Conservation (phyloP, 352 stramenopile species). For the Aphanomyces euteiches region DNA sequence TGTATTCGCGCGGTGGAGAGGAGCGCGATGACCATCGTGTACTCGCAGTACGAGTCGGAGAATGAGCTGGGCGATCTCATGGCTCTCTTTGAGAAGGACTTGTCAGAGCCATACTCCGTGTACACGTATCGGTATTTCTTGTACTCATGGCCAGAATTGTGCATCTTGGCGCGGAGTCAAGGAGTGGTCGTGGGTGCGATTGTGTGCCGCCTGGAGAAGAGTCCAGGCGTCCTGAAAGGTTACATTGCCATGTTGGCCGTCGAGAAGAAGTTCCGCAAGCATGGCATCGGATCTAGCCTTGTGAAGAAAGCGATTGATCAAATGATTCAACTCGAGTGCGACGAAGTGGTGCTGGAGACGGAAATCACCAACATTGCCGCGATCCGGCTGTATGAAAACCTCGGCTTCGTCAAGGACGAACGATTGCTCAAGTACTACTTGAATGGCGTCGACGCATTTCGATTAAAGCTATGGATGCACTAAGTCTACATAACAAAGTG, state of each 20-base stretch:
- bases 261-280: constrained; percentile 83
- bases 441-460: constrained; percentile 91
- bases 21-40: constrained; percentile 37
- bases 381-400: constrained; percentile 91
- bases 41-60: constrained; percentile 77
- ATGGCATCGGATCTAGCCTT: constrained; percentile 88
- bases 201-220: constrained; percentile 87
- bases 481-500: constrained; percentile 61
- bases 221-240: constrained; percentile 41
- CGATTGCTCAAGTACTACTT: constrained; percentile 94
- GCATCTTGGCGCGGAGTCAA: constrained; percentile 79
- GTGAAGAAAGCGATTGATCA: constrained; percentile 83
- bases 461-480: constrained; percentile 88
- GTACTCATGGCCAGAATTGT: constrained; percentile 92
- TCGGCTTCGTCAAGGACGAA: constrained; percentile 92
- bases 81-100: constrained; percentile 91
- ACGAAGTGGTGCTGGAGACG: constrained; percentile 91
- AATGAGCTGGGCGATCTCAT: constrained; percentile 89
- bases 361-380: constrained; percentile 90
- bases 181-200: constrained; percentile 89
- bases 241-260: constrained; percentile 96
- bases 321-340: constrained; percentile 76
- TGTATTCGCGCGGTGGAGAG: not conserved
- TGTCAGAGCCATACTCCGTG: constrained; percentile 94
- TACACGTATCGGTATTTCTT: constrained; percentile 97